A percentile compares a stretch with the other conserved stretches of the same genome.
Conservation (phyloP, 2,329 filamentous ascomycete species). For the Ophiostoma sp. region DNA sequence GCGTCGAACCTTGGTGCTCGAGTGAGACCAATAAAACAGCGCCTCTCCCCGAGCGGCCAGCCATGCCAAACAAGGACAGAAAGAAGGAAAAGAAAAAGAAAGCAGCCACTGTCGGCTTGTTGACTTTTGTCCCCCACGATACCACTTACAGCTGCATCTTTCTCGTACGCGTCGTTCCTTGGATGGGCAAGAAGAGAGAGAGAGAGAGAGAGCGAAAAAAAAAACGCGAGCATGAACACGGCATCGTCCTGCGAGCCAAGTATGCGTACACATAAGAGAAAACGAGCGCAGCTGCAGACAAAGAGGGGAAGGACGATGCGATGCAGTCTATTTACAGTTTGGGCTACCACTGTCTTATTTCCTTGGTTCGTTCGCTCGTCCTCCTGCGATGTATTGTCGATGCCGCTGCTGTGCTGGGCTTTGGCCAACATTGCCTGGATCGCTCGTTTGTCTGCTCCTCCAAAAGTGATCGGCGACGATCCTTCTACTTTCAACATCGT, state of each 20-base stretch:
- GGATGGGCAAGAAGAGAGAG: background rate
- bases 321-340: constrained; percentile 6
- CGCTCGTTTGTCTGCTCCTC: background rate
- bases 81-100: background rate
- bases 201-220: too few relatives aligned
- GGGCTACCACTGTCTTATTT: background rate
- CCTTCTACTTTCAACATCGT: constrained; percentile 25
- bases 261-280: too few relatives aligned
- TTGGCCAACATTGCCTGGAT: background rate
- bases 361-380: background rate
- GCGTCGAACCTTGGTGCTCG: background rate
- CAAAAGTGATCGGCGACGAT: constrained; percentile 9
- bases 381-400: background rate
- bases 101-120: background rate
- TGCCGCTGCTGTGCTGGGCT: background rate
- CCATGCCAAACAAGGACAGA: background rate
- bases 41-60: background rate
- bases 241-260: background rate
- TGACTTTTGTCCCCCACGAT: background rate
- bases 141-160: background rate
- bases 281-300: background rate
- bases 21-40: background rate
- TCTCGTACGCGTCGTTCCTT: background rate
- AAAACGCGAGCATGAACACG: background rate
- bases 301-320: background rate